Percentiles rank a stretch among this genome's conserved stretches.
Evolutionary conservation across 169 alveolate genomes (phyloP).

Genomic region (Ichthyophthirius multifiliis): DNA sequence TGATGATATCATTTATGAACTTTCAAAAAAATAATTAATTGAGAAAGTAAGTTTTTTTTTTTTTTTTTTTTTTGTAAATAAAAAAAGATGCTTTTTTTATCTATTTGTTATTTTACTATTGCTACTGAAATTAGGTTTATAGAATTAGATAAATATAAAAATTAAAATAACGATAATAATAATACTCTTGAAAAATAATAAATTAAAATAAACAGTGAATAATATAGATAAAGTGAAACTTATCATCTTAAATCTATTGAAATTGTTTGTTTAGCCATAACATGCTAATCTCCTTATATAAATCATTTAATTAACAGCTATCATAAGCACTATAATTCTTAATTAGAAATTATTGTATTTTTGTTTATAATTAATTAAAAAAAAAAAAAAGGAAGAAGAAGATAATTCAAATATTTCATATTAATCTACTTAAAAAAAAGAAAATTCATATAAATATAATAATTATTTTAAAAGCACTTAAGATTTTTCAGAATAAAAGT

Average conservation of each 20-base stretch:
- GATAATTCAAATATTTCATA: not conserved
- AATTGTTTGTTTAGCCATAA: not conserved
- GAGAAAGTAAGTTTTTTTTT: constrained; percentile 6
- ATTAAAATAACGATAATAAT: not conserved
- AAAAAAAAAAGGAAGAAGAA: not conserved
- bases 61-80: not conserved
- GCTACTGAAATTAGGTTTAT: constrained; percentile 27
- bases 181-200: too few species aligned
- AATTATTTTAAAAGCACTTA: not conserved
- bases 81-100: constrained; percentile 9
- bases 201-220: not conserved
- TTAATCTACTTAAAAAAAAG: not conserved
- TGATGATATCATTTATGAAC: constrained; percentile 34
- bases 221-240: not conserved
- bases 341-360: not conserved
- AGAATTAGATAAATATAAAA: constrained; percentile 9
- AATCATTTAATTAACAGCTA: constrained; percentile 9
- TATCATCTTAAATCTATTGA: constrained; percentile 26
- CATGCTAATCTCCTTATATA: constrained; percentile 20
- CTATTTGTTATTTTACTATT: constrained; percentile 18
- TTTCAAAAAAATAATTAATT: constrained; percentile 17
- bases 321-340: constrained; percentile 16
- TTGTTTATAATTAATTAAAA: not conserved
- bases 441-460: not conserved
- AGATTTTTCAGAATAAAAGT: too few species aligned